Evolutionary conservation across 2,329 filamentous ascomycete genomes (phyloP).

Genomic region (Penicillium sp.): DNA sequence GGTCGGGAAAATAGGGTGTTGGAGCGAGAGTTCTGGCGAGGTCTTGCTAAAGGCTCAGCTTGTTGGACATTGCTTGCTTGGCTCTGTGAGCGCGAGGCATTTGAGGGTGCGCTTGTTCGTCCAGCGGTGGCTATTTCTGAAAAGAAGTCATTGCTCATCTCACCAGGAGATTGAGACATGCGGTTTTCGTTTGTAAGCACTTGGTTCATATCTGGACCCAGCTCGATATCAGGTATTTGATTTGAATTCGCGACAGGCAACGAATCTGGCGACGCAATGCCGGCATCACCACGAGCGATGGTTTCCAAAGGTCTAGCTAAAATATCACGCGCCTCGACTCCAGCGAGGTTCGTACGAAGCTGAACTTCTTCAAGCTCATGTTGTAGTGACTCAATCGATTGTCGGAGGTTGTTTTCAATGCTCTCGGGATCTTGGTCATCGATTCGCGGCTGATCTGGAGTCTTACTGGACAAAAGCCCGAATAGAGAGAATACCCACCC

Average conservation of each 20-base stretch:
- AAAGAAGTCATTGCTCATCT: slow-evolving; percentile 36
- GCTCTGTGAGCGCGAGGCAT: slow-evolving; percentile 13
- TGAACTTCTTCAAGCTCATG: slow-evolving; percentile 27
- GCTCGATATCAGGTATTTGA: not conserved
- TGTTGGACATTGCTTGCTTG: slow-evolving; percentile 11
- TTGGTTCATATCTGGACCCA: slow-evolving; percentile 14
- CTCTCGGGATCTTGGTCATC: slow-evolving; percentile 22
- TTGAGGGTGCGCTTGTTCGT: slow-evolving; percentile 20
- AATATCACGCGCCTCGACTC: slow-evolving; percentile 13
- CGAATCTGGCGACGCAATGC: not conserved
- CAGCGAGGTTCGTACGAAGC: slow-evolving; percentile 9
- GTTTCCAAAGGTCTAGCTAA: slow-evolving; percentile 17
- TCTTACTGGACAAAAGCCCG: slow-evolving; percentile 21
- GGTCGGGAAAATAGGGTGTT: slow-evolving; percentile 43
- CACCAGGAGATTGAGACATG: slow-evolving; percentile 41
- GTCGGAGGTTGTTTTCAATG: slow-evolving; percentile 28
- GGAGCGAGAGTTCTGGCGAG: slow-evolving; percentile 35
- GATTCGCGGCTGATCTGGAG: slow-evolving; percentile 14
- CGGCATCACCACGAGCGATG: not conserved
- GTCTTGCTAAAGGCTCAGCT: slow-evolving; percentile 11
- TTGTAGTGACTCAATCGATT: slow-evolving; percentile 33
- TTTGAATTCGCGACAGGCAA: not conserved
- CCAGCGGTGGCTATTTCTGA: slow-evolving; percentile 29
- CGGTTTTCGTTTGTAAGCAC: slow-evolving; percentile 35
- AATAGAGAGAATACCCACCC: slow-evolving; percentile 36